Evolutionary conservation across 2,329 filamentous ascomycete genomes (phyloP), one percentile per base, ranked within the genome.

Genomic region (Penicillium sp.): DNA sequence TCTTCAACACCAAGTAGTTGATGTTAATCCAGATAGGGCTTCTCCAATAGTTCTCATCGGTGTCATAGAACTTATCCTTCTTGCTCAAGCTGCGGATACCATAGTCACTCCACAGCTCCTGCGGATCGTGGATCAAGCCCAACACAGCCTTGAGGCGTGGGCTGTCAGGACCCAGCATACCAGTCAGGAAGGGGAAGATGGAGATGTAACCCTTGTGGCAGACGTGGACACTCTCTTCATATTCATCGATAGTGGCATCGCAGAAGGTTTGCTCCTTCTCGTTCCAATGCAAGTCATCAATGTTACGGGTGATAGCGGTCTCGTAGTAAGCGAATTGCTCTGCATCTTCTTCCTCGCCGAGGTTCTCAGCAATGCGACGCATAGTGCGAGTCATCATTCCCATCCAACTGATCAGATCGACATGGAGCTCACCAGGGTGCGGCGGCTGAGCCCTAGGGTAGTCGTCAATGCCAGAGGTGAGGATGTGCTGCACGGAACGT

Each of bases 121-220:
- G 82, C 60, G 91, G 86, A 66, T 96, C 86, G 15, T 81, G 84
- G 35, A 99, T 84, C 39, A 97, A 78, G 60, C 93, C 86, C 49
- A 97, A 77, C 3, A 92, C 80, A 62, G 84, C 84, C 60, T 86
- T 88, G 16, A 99, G 75, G 64, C 87, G 87, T 51, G 87, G 82
- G 72, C 88, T 89, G 52, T 92, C 84, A 2, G 87, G 79, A 57
- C 84, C 82, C 54, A 97, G 69, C 56, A 97, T 80, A 9, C 93
- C 93, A 3, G 90, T 85, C 62, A 97, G 76, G 80, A 97, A 96
- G 1, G 94, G 94, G 74, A 96, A 94, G 29, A 99, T 80, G 23
- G 90, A 94, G 63, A 97, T 86, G 69, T 99, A 99, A 21, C 94
- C 94, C 75, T 96, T 96, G 78, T 97, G 94, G 77, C 94, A 99